Base-by-base conservation (phyloP, 2,329 filamentous ascomycete species). In the Aspergillus flavus region DNA sequence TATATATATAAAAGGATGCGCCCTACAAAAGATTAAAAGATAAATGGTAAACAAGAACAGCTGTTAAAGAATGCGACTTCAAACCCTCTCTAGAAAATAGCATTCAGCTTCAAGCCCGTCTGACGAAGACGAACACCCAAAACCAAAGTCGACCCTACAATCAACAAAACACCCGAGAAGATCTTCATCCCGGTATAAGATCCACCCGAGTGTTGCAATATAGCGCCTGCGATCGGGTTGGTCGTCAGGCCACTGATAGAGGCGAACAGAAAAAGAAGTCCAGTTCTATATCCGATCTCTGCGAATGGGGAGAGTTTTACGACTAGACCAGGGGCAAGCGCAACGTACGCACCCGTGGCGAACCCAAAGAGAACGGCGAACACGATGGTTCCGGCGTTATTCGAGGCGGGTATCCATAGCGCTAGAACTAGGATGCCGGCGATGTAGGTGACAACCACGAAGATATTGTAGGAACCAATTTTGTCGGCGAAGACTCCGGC, bases 321-420 rank as follows among this genome's bases (percentile, higher is more conserved):
- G 3, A 46, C 26, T 9, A 65, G 53, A 6, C 28, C 57, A 4
- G 21, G 36, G 6, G 50, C 26, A 23, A 63, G 59, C 1, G 26
- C 59, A 41, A 90, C 84, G 69, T 87, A 89, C 7, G 85, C 85
- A 14, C 89, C 90, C 0, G 86, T 88, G 14, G 83, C 83, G 72
- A 91, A 90, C n/a, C 89, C 90, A 66, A 89, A 92, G 16, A 91
- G 75, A 30, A 84, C 79, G 16, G 84, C 82, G 72, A 90, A 91
- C 46, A 86, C 81, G 56, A 91, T 81, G 63, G 89, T 85, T 3
- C 84, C 30, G 28, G 39, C 7, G 14, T 82, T 0, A 83, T 82
- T 10, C 41, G 86, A 83, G 53, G 79, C 79, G 3, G 82, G 81
- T 6, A 86, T 75, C 85, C 86, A 84, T 2, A 89, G 71, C 30